Evolutionary conservation across 2,329 filamentous ascomycete species (phyloP), one percentile per base, ranked within the genome.

Genomic region (Pseudocercospora fuligena): DNA sequence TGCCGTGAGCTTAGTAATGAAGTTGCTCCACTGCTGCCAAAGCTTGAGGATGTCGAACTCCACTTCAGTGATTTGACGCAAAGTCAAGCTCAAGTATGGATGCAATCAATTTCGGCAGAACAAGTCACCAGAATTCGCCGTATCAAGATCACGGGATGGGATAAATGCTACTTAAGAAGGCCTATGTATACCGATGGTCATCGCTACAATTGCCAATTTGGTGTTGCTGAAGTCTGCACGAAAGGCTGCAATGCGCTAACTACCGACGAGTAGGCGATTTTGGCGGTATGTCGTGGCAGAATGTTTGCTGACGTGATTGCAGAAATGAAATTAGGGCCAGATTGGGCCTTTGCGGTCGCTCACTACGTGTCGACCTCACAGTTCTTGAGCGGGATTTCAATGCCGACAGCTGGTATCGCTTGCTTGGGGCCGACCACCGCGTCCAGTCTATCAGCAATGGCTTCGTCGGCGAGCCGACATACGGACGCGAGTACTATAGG

Each of bases 321-420:
- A 63, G 60, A 46, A 56, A 33, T 36, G 31, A 54, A 7, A 21
- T 21, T 19, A 53, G 46, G 16, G 60, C 60, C 1, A 56, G 25
- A 19, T 29, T 14, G 2, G 49, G 60, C 9, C 29, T 63, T 29
- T 63, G 60, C 27, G 49, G 47, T 56, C 60, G 60, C 16, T 63
- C 60, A n/a, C 23, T 63, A 12, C 9, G n/a, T 19, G 3, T 63
- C n/a, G 49, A 63, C 49, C 60, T 63, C 49, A 63, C n/a, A 23
- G 31, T 56, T 7, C 40, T 63, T 31, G 60, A 56, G 33, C 60
- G 47, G 23, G 19, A 63, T 14, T 63, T 54, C 60, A 11, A 63
- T 23, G 6, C 49, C 47, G 47, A 63, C 9, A 49, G 31, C 1
- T 63, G 47, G 31, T 16, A 56, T 9, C 25, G 49, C 5, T 23